Base-by-base conservation (phyloP, 2,329 filamentous ascomycete genomes). In the Colletotrichum destructivum region DNA sequence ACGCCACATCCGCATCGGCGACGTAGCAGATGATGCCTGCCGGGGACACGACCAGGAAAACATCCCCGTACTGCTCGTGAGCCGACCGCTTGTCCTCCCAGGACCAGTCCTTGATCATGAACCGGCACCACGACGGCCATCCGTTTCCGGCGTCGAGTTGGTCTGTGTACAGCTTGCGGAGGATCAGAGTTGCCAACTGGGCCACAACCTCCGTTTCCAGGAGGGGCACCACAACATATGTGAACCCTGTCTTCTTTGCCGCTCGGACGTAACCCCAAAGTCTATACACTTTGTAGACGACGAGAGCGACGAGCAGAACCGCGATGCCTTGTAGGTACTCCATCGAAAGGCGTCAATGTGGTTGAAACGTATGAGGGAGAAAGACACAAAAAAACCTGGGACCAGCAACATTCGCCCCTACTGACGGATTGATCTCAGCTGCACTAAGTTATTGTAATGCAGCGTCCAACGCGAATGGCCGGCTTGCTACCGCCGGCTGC, bases 81-180 rank as follows among this genome's bases (percentile, higher is more conserved):
- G 51, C 51, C 6, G 51, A 35, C 51, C 51, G 51, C 31, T 55
- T 55, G 31, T 55, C 51, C 13, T 55, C 51, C 51, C 51, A 55
- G 15, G 51, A 55, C 51, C 51, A 55, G 51, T 55, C 51, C 51
- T 55, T 55, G 51, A 55, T 55, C 51, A 55, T 55, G 51, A 55
- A 55, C 31, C 51, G 51, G 31, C 51, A 55, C 51, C 51, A 55
- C 31, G 8, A 15, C 13, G 51, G 51, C 51, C 51, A 55, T 18
- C 51, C 51, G 51, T 16, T 55, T 55, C 51, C 51, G 31, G 51
- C 26, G 51, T 55, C 51, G 23, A 55, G 51, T 12, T 55, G 51
- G 51, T 16, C 13, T 16, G 23, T 7, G 51, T 55, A 55, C 51
- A 55, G 51, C 51, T 55, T 55, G 51, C 51, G 51, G 21, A 55